Conservation (phyloP, 2,329 filamentous ascomycete genomes). For the Penicillium sp. region DNA sequence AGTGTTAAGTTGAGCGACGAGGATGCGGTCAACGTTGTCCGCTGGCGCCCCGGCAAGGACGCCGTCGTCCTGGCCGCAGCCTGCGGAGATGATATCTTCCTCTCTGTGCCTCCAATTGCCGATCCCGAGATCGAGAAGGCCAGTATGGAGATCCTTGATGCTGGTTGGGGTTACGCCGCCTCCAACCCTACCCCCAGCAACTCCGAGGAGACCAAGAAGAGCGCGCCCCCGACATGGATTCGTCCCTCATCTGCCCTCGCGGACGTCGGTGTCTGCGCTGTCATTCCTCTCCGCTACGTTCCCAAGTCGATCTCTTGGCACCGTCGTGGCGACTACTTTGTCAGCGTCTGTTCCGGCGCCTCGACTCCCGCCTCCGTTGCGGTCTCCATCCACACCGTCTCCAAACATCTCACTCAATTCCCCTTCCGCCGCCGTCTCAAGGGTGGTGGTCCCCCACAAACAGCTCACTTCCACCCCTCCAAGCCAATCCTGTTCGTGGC, state of each 20-base stretch:
- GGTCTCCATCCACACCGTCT: constrained; percentile 91
- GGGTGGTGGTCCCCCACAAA: constrained; percentile 77
- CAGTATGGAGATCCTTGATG: constrained; percentile 77
- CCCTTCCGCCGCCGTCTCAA: constrained; percentile 78
- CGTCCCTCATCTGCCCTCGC: constrained; percentile 75
- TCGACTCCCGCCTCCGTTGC: constrained; percentile 60
- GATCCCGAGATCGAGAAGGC: constrained; percentile 74
- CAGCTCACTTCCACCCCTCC: constrained; percentile 91
- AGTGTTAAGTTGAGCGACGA: constrained; percentile 75
- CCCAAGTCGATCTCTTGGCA: constrained; percentile 95
- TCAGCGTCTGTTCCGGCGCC: constrained; percentile 77
- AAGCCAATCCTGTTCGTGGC: constrained; percentile 95
- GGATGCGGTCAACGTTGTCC: constrained; percentile 80
- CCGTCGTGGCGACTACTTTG: constrained; percentile 89
- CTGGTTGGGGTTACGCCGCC: constrained; percentile 91
- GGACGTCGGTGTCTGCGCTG: constrained; percentile 75
- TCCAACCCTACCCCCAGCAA: constrained; percentile 58
- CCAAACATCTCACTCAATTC: constrained; percentile 91
- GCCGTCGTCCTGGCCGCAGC: constrained; percentile 81
- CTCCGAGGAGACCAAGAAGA: constrained; percentile 64
- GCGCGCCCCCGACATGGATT: constrained; percentile 79
- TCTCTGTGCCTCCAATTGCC: constrained; percentile 75
- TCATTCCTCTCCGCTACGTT: constrained; percentile 76
- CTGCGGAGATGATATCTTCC: constrained; percentile 80
- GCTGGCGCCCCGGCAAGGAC: constrained; percentile 86